Conservation (phyloP, 768 basidiomycete genomes). For the Podaxis rugospora region DNA sequence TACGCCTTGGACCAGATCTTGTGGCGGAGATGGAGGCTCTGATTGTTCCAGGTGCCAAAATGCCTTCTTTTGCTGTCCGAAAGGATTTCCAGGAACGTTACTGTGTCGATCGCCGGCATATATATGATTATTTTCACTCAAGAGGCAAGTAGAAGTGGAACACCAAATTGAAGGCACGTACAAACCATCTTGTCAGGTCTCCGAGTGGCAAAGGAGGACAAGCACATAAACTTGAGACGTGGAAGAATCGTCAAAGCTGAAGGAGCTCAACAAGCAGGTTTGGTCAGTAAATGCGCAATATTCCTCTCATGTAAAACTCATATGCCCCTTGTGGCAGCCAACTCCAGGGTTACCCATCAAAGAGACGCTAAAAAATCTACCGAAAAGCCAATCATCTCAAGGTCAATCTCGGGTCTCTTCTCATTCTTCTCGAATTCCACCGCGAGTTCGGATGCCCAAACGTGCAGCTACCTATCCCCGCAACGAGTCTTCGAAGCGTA, state of each 20-base stretch:
- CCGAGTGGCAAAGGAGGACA: conserved; percentile 63
- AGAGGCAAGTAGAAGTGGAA: conserved; percentile 26
- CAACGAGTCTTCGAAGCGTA: background rate
- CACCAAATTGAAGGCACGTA: background rate
- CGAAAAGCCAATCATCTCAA: background rate
- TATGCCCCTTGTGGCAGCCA: background rate
- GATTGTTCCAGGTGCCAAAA: conserved; percentile 67
- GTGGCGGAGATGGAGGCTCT: conserved; percentile 71
- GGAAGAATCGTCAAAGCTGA: conserved; percentile 34
- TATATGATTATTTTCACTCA: conserved; percentile 79
- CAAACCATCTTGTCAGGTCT: conserved; percentile 29
- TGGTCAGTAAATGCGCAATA: background rate
- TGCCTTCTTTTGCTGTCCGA: conserved; percentile 69
- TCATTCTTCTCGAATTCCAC: background rate
- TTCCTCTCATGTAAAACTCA: background rate
- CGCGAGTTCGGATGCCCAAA: conserved; percentile 9
- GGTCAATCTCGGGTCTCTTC: background rate
- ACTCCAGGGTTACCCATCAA: background rate
- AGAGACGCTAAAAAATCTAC: background rate
- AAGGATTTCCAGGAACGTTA: conserved; percentile 70
- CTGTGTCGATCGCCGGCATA: conserved; percentile 65
- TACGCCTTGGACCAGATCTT: conserved; percentile 59
- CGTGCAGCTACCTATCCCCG: conserved; percentile 14
- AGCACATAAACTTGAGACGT: conserved; percentile 48
- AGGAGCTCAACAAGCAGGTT: background rate